Conservation (phyloP, 1,139 yeast genomes). For the Debaryomycetaceae sp. region DNA sequence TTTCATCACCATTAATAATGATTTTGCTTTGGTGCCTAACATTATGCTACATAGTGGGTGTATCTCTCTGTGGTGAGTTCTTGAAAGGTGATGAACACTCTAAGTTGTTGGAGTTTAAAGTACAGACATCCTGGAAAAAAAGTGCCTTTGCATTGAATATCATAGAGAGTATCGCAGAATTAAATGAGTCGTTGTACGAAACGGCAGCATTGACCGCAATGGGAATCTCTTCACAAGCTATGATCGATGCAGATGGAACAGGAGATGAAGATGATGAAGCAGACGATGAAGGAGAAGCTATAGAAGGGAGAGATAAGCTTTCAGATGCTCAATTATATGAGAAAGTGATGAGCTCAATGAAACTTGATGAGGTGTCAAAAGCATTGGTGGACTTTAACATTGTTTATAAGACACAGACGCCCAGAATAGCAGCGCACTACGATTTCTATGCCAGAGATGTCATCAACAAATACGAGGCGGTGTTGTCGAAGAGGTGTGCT, state of each 20-base stretch:
- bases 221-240: slow-evolving; percentile 16
- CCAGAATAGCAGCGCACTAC: slow-evolving; percentile 64
- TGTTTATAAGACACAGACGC: slow-evolving; percentile 52
- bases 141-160: slow-evolving; percentile 45
- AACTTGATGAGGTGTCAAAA: slow-evolving; percentile 13
- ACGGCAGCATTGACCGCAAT: slow-evolving; percentile 41
- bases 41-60: background rate
- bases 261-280: slow-evolving; percentile 25
- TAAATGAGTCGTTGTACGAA: slow-evolving; percentile 47
- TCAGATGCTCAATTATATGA: slow-evolving; percentile 40
- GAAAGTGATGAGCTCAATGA: slow-evolving; percentile 28
- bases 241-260: slow-evolving; percentile 14
- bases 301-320: slow-evolving; percentile 14
- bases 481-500: slow-evolving; percentile 20
- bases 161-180: slow-evolving; percentile 53
- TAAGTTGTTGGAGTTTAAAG: background rate
- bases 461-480: slow-evolving; percentile 20
- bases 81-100: background rate
- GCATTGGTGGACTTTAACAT: slow-evolving; percentile 49
- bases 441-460: slow-evolving; percentile 36
- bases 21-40: background rate
- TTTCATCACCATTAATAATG: background rate
- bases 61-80: background rate
- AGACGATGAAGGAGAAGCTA: slow-evolving; percentile 17
- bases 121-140: slow-evolving; percentile 15